These are phyloP conservation scores for Naumovozyma baii DNA, from an alignment of 805 yeast species.

Conservation along the genomic window DNA sequence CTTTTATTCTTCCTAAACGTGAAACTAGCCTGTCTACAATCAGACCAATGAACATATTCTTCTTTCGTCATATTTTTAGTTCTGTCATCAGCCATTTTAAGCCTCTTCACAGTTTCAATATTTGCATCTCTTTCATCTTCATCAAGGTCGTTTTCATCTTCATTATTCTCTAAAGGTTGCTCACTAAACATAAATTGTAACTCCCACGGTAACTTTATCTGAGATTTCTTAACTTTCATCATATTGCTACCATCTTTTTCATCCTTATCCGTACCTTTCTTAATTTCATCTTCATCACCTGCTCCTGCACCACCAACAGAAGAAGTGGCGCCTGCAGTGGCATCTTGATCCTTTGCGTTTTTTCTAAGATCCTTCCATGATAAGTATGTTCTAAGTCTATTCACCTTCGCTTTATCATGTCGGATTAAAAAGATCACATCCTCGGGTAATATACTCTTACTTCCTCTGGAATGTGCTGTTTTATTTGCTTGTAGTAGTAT, in stretches of 20 bases:
- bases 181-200: conserved; percentile 87
- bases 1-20: conserved; percentile 91
- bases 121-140: conserved; percentile 89
- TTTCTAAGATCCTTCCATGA: conserved; percentile 97
- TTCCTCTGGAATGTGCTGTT: conserved; percentile 71
- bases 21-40: conserved; percentile 94
- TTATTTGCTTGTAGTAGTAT: conserved; percentile 65
- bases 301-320: conserved; percentile 39
- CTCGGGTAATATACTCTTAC: conserved; percentile 79
- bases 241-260: conserved; percentile 34
- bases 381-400: conserved; percentile 77
- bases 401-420: conserved; percentile 90
- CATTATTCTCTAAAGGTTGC: conserved; percentile 67
- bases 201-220: conserved; percentile 90
- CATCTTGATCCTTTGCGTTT: conserved; percentile 56
- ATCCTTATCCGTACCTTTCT: conserved; percentile 20
- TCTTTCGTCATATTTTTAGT: conserved; percentile 90
- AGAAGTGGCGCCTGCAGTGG: conserved; percentile 49
- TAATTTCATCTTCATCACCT: conserved; percentile 31
- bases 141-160: conserved; percentile 59
- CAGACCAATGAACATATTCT: conserved; percentile 98
- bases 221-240: conserved; percentile 60
- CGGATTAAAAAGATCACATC: conserved; percentile 88
- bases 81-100: conserved; percentile 89
- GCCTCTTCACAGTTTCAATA: conserved; percentile 73